Evolutionary conservation across 1,284 basidiomycete genomes (phyloP).

Genomic region (Marasmius tenuissimus): DNA sequence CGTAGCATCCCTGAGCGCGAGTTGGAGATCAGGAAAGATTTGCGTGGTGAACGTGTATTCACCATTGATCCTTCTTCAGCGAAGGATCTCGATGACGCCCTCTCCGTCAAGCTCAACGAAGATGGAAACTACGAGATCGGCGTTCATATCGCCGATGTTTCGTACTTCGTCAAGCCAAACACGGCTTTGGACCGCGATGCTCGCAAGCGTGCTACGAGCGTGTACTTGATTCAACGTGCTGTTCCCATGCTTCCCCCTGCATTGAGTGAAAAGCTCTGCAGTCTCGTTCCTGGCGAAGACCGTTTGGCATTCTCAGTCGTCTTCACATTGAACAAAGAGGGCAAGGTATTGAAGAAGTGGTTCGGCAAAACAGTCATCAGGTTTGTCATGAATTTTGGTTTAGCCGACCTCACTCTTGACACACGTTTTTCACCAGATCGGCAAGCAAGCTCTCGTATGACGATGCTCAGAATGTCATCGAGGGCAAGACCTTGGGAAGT

Average conservation of each 20-base stretch:
- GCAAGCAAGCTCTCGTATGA: slow-evolving; percentile 84
- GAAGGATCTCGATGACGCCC: slow-evolving; percentile 93
- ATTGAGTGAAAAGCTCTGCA: slow-evolving; percentile 91
- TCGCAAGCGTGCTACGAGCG: slow-evolving; percentile 93
- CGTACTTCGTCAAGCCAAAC: slow-evolving; percentile 95
- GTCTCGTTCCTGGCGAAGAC: slow-evolving; percentile 84
- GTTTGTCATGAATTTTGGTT: slow-evolving; percentile 39
- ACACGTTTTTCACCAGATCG: slow-evolving; percentile 53
- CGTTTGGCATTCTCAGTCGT: slow-evolving; percentile 87
- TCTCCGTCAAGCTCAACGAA: slow-evolving; percentile 86
- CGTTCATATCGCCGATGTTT: slow-evolving; percentile 95
- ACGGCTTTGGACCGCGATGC: slow-evolving; percentile 97
- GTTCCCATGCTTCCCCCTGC: slow-evolving; percentile 96
- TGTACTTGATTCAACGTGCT: slow-evolving; percentile 93
- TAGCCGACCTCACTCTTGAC: slow-evolving; percentile 1
- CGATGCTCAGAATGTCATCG: slow-evolving; percentile 81
- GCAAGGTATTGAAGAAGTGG: slow-evolving; percentile 83
- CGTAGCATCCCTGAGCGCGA: slow-evolving; percentile 89
- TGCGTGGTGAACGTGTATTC: slow-evolving; percentile 85
- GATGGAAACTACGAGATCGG: slow-evolving; percentile 92
- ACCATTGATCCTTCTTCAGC: slow-evolving; percentile 91
- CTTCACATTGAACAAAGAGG: slow-evolving; percentile 87
- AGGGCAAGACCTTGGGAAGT: slow-evolving; percentile 63
- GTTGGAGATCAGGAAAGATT: slow-evolving; percentile 82
- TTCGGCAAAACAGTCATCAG: slow-evolving; percentile 93